Conservation (phyloP, 2,329 filamentous ascomycete species). For the Plenodomus biglobosus region DNA sequence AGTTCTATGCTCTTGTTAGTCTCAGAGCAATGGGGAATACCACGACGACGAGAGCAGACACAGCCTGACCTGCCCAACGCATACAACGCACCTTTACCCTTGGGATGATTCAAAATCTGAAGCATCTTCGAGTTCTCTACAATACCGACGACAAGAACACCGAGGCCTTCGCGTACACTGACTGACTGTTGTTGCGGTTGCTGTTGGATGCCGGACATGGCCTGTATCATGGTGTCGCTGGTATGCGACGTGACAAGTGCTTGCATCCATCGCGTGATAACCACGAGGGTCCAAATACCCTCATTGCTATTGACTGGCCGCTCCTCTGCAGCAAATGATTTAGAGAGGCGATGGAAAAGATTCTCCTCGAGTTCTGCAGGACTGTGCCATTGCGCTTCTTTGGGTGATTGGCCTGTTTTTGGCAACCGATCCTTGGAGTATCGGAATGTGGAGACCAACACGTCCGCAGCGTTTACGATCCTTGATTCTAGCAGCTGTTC, state of each 20-base stretch:
- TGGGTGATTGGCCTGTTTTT: conserved; percentile 19
- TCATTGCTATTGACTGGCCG: conserved; percentile 37
- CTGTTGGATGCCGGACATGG: conserved; percentile 47
- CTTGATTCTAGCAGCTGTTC: conserved; percentile 39
- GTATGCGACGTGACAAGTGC: conserved; percentile 44
- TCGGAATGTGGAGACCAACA: conserved; percentile 36
- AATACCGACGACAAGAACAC: conserved; percentile 63
- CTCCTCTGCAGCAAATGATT: conserved; percentile 38
- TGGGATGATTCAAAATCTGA: conserved; percentile 55
- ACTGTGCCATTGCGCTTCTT: conserved; percentile 34
- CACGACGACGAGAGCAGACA: too few relatives aligned
- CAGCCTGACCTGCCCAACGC: not conserved
- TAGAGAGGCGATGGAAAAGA: conserved; percentile 42
- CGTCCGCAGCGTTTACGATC: conserved; percentile 40
- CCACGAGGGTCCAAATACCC: conserved; percentile 31
- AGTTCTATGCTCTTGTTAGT: conserved; percentile 24
- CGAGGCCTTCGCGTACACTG: conserved; percentile 64
- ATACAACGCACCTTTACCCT: conserved; percentile 54
- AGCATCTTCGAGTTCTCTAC: conserved; percentile 62
- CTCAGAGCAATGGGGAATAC: not conserved
- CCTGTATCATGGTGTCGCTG: conserved; percentile 44
- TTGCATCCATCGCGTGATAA: conserved; percentile 44
- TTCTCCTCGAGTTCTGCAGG: conserved; percentile 44
- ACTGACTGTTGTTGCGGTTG: conserved; percentile 60
- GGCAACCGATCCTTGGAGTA: conserved; percentile 39